phyloP scores from a whole-genome alignment of 495 filamentous ascomycete genomes.

The Bombardia bombarda region DNA sequence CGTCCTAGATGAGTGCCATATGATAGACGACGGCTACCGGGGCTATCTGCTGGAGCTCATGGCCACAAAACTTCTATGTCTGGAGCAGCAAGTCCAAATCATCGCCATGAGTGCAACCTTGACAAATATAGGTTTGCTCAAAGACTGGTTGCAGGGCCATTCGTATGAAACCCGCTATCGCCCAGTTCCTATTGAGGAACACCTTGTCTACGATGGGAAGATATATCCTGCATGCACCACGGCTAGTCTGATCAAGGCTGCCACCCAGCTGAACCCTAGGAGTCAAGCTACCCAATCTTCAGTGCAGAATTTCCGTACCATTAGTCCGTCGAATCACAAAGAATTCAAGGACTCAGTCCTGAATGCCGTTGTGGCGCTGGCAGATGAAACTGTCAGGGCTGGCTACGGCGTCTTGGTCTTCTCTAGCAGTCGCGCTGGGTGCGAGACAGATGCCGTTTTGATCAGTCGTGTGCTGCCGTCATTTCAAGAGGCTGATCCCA shows the following conservation, averaged over 20 bases:
- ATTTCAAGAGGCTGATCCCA: constrained; percentile 30
- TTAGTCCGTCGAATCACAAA: constrained; percentile 47
- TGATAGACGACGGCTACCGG: constrained; percentile 73
- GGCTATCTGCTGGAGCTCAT: constrained; percentile 78
- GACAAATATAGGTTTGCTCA: constrained; percentile 59
- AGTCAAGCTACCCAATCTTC: constrained; percentile 28
- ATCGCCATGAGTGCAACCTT: constrained; percentile 80
- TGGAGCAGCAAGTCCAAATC: constrained; percentile 64
- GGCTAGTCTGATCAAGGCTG: constrained; percentile 53
- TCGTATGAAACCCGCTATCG: constrained; percentile 68
- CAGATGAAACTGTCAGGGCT: constrained; percentile 55
- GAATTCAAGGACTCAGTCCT: constrained; percentile 56
- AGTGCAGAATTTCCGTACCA: constrained; percentile 26
- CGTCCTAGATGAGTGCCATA: constrained; percentile 75
- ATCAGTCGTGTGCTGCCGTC: constrained; percentile 56
- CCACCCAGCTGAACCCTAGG: constrained; percentile 41
- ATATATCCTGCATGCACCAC: constrained; percentile 60
- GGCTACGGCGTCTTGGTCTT: constrained; percentile 73
- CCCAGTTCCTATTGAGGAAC: constrained; percentile 67
- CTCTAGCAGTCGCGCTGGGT: constrained; percentile 58
- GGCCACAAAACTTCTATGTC: constrained; percentile 64
- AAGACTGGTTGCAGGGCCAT: constrained; percentile 63
- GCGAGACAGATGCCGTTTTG: constrained; percentile 55
- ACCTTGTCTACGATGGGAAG: constrained; percentile 65
- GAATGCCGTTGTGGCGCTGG: constrained; percentile 63